Percentiles rank a stretch among this genome's conserved stretches.
phyloP scores from a whole-genome alignment of 768 basidiomycete species.

The Trametes cingulata region DNA sequence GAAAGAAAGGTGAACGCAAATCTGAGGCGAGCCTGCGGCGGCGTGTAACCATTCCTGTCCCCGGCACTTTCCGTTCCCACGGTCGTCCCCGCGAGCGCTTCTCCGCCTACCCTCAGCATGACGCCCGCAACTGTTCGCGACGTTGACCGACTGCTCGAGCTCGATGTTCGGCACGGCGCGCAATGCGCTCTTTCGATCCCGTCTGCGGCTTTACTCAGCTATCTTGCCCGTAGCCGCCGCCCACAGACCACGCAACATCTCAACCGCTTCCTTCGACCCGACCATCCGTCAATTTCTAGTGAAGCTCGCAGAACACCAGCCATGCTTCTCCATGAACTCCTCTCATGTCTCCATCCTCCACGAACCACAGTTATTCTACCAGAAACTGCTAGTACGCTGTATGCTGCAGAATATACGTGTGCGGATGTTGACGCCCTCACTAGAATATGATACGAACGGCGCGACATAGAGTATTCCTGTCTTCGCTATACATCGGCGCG shows the following conservation, averaged over 20 bases:
- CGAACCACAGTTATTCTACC: slow-evolving; percentile 30
- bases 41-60: slow-evolving; percentile 17
- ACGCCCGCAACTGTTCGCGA: neutral
- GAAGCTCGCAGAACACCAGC: slow-evolving; percentile 30
- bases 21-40: slow-evolving; percentile 8
- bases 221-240: slow-evolving; percentile 6
- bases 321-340: slow-evolving; percentile 30
- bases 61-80: slow-evolving; percentile 21
- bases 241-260: slow-evolving; percentile 14
- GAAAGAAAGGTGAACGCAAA: slow-evolving; percentile 14
- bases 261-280: slow-evolving; percentile 25
- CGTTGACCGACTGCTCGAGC: slow-evolving; percentile 12
- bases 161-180: slow-evolving; percentile 22
- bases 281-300: slow-evolving; percentile 26
- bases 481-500: slow-evolving; percentile 85
- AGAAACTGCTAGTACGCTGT: slow-evolving; percentile 27
- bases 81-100: neutral
- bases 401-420: neutral
- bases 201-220: slow-evolving; percentile 10
- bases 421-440: too few relatives aligned
- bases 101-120: neutral
- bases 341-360: slow-evolving; percentile 27
- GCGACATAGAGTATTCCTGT: slow-evolving; percentile 79
- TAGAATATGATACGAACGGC: slow-evolving; percentile 82
- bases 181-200: slow-evolving; percentile 15